Evolutionary conservation across 2,329 filamentous ascomycete species (phyloP), one percentile per base, ranked within the genome.

Genomic region (Trichoderma sp.): DNA sequence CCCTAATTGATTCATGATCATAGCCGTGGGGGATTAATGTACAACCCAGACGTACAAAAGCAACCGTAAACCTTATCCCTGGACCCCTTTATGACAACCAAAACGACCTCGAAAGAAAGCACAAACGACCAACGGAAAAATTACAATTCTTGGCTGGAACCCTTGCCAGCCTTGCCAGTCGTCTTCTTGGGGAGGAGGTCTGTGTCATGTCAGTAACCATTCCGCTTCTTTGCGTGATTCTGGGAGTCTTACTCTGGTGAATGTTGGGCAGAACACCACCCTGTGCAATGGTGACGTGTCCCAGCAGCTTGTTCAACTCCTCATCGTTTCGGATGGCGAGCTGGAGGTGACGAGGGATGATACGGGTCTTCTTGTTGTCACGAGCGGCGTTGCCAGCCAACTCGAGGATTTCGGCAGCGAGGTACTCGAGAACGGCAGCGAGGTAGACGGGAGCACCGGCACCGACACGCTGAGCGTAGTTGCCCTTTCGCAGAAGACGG

Each of bases 321-420:
- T 98, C 94, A 83, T 98, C 94, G 86, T 97, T 97, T 79, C 95
- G 91, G 86, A 99, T 99, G 84, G 95, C 95, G 76, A 99, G 93
- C 87, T 99, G 95, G 57, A 99, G 89, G 84, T 99, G 95, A 83
- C 95, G 93, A 73, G 95, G 95, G 70, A 98, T 99, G 86, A 99
- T 99, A 91, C 95, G 94, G 73, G 94, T 99, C 92, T 98, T 98
- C 92, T 99, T 99, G 90, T 98, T 97, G 86, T 99, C 95, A 77
- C 95, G 94, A 72, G 95, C 95, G 77, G 95, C 95, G 83, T 99
- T 99, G 77, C 95, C 95, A 81, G 95, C 95, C 84, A 99, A 86
- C 85, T 99, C 95, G 78, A 99, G 93, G 76, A 99, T 97, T 87
- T 99, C 95, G 74, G 95, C 95, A 75, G 95, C 94, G 69, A 99